Percentiles rank a stretch among this genome's conserved stretches.
These are phyloP conservation scores for Fusarium tanahbumbuense DNA, from an alignment of 2,329 filamentous ascomycete genomes.

Conservation along the genomic window DNA sequence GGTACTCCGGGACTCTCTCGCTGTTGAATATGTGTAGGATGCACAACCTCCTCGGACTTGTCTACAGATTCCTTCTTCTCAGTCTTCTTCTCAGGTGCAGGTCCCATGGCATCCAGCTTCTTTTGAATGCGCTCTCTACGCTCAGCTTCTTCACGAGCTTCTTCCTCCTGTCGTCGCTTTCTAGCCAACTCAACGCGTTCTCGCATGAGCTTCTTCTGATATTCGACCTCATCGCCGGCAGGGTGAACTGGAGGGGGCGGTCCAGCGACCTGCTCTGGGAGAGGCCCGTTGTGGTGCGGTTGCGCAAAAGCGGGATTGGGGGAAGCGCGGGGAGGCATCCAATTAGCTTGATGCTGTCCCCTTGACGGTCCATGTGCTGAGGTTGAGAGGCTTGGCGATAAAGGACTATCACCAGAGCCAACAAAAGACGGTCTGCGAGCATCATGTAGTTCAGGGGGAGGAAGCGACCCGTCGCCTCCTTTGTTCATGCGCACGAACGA, in stretches of 20 bases:
- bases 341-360: constrained; percentile 43
- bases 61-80: constrained; percentile 62
- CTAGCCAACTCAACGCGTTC: constrained; percentile 76
- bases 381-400: constrained; percentile 55
- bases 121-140: constrained; percentile 76
- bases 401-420: constrained; percentile 62
- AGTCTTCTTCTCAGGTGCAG: constrained; percentile 69
- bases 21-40: constrained; percentile 52
- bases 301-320: constrained; percentile 57
- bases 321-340: constrained; percentile 54
- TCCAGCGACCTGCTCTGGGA: constrained; percentile 48
- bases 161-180: constrained; percentile 74
- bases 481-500: constrained; percentile 67
- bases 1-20: constrained; percentile 39
- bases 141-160: constrained; percentile 78
- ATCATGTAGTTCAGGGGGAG: constrained; percentile 57
- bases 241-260: constrained; percentile 49
- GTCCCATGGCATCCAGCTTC: constrained; percentile 77
- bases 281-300: constrained; percentile 50
- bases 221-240: constrained; percentile 68
- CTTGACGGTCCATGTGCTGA: constrained; percentile 46
- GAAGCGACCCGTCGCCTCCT: constrained; percentile 56
- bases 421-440: constrained; percentile 62
- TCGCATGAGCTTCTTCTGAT: constrained; percentile 78
- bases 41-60: constrained; percentile 54